Base-by-base conservation (phyloP, 192 early-diverging fungal genomes). In the Blastocladiella britannica region DNA sequence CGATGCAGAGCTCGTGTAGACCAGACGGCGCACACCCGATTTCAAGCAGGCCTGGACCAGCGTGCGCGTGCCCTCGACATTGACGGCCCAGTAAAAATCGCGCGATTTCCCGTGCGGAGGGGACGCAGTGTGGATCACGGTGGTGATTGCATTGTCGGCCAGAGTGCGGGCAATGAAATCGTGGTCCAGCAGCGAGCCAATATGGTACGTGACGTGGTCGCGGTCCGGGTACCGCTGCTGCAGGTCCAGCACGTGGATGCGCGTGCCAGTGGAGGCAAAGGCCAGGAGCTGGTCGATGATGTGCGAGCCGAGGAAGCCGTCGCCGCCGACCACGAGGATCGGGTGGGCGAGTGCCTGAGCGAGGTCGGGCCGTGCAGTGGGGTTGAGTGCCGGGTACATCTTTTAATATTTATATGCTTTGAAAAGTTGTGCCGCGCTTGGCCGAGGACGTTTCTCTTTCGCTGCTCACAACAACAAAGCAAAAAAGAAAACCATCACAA, bases 41-140 rank as follows among this genome's bases (percentile, higher is more conserved):
- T 62, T 60, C 28, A 75, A 61, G 58, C 89, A 89, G 23, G 79
- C 82, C 20, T 80, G 71, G 24, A 97, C 80, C n/a, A 93, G 74
- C 56, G 82, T 87, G 53, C 70, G 66, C 4, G 93, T 97, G 52
- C 93, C 93, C 7, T 86, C 82, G 25, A 90, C 82, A 62, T 89
- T 89, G 62, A 88, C 81, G 25, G 68, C 74, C 69, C 81, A 87
- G 62, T 83, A 72, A 22, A 83, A 76, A 30, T 74, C 72, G 51
- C 72, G 71, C 3, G 81, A 70, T 57, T 72, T 73, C 59, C 82
- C 82, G 66, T 85, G 82, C 53, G 84, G 71, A 5, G 91, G 89
- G 1, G 88, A 89, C 3, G 91, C 93, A 0, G 88, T 89, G 70
- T 97, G 89, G 69, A 97, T 82, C 23, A 89, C 87, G 52, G 67